Conservation (phyloP, 108 stramenopile species). For the Mediolabrus comicus region DNA sequence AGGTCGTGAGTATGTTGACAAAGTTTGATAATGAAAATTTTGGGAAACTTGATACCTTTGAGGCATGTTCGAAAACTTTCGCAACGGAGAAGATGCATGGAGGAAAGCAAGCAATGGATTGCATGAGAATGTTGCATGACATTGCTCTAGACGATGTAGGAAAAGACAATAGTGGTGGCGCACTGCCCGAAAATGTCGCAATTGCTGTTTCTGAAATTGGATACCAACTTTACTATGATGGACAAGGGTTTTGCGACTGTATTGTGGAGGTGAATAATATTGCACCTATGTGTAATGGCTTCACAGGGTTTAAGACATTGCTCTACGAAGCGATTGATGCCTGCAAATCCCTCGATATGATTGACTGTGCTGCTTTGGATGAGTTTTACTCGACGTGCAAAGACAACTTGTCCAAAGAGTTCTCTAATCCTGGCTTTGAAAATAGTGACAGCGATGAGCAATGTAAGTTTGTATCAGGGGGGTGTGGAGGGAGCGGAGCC, state of each 20-base stretch:
- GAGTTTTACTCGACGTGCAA: constrained; percentile 83
- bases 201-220: constrained; percentile 71
- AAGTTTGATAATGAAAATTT: constrained; percentile 90
- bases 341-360: constrained; percentile 82
- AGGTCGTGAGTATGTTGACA: constrained; percentile 64
- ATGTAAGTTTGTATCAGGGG: constrained; percentile 68
- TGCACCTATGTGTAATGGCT: constrained; percentile 73
- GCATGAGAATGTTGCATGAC: constrained; percentile 78
- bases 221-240: constrained; percentile 63
- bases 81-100: constrained; percentile 58
- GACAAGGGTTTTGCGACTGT: constrained; percentile 81
- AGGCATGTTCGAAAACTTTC: constrained; percentile 80
- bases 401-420: constrained; percentile 59
- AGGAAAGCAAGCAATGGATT: constrained; percentile 74
- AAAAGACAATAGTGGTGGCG: constrained; percentile 40
- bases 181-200: constrained; percentile 42
- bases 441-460: constrained; percentile 40
- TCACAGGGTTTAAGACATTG: constrained; percentile 81
- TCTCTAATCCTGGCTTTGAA: constrained; percentile 56
- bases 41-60: constrained; percentile 84
- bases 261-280: constrained; percentile 49
- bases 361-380: constrained; percentile 88
- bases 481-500: constrained; percentile 73
- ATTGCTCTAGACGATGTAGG: constrained; percentile 55
- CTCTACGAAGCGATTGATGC: constrained; percentile 87